These are phyloP conservation scores for Keithomyces neogunnii DNA, from an alignment of 2,329 filamentous ascomycete genomes.

Conservation along the genomic window DNA sequence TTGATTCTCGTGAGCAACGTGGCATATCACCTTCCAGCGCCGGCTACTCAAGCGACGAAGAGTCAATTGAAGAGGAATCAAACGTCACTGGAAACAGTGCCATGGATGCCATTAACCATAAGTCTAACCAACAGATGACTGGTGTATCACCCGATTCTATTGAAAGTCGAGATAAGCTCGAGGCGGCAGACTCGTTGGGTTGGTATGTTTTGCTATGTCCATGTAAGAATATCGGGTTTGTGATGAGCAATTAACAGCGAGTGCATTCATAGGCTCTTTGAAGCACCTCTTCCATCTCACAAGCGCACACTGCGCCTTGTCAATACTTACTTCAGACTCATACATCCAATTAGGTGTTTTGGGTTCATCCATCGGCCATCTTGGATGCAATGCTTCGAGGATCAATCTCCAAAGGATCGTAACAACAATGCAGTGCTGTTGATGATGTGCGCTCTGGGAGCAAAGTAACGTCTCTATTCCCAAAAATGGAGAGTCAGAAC, in stretches of 20 bases:
- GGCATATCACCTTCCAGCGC: too few species aligned
- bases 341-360: slow-evolving; percentile 18
- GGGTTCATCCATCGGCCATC: slow-evolving; percentile 17
- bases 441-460: slow-evolving; percentile 14
- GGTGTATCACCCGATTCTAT: too few species aligned
- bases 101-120: too few species aligned
- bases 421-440: slow-evolving; percentile 13
- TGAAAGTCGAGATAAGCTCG: too few species aligned
- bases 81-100: too few species aligned
- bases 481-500: background rate
- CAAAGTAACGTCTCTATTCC: slow-evolving; percentile 7
- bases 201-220: background rate
- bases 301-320: slow-evolving; percentile 11
- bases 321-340: slow-evolving; percentile 13
- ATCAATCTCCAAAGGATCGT: slow-evolving; percentile 7
- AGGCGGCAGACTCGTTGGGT: too few species aligned
- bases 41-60: too few species aligned
- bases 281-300: slow-evolving; percentile 2
- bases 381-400: slow-evolving; percentile 14
- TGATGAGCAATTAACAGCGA: too few species aligned
- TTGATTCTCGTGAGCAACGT: too few species aligned
- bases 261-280: slow-evolving; percentile 5
- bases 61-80: too few species aligned
- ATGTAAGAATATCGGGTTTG: too few species aligned
- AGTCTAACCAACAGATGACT: too few species aligned